These are phyloP conservation scores for Datura wrightii DNA, from an alignment of 257 asterid genomes.

Conservation along the genomic window DNA sequence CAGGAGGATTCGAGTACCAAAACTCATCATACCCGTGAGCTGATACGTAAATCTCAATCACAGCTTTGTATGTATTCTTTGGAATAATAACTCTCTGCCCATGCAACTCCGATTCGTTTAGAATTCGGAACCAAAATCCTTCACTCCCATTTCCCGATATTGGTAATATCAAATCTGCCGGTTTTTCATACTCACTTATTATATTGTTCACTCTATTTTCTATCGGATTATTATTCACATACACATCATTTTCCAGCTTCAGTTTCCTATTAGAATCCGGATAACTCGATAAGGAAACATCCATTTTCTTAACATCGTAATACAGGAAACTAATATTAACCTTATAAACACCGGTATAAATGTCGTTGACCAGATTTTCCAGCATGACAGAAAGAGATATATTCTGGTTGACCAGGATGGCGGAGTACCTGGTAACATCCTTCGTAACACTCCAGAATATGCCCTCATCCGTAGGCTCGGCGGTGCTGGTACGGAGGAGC, in stretches of 20 bases:
- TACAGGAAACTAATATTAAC: constrained; percentile 69
- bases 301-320: constrained; percentile 40
- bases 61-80: constrained; percentile 69
- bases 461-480: constrained; percentile 63
- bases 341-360: constrained; percentile 62
- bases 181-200: constrained; percentile 45
- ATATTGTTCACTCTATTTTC: not conserved
- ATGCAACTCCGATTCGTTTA: constrained; percentile 56
- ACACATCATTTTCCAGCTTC: constrained; percentile 22
- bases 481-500: constrained; percentile 88
- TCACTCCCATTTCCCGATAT: constrained; percentile 58
- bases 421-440: constrained; percentile 74
- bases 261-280: not conserved
- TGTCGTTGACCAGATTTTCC: constrained; percentile 69
- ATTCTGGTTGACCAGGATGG: constrained; percentile 55
- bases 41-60: constrained; percentile 77
- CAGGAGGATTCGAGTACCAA: constrained; percentile 94
- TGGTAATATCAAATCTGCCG: constrained; percentile 82
- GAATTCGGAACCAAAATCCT: constrained; percentile 77
- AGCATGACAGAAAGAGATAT: constrained; percentile 75
- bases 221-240: not conserved
- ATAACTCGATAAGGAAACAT: not conserved
- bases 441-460: constrained; percentile 72
- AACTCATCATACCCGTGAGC: constrained; percentile 80
- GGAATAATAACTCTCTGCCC: constrained; percentile 60